A percentile compares a stretch with the other conserved stretches of the same genome.
These are phyloP conservation scores for Gossypium thurberi DNA, from an alignment of 345 rosid genomes.

Conservation along the genomic window DNA sequence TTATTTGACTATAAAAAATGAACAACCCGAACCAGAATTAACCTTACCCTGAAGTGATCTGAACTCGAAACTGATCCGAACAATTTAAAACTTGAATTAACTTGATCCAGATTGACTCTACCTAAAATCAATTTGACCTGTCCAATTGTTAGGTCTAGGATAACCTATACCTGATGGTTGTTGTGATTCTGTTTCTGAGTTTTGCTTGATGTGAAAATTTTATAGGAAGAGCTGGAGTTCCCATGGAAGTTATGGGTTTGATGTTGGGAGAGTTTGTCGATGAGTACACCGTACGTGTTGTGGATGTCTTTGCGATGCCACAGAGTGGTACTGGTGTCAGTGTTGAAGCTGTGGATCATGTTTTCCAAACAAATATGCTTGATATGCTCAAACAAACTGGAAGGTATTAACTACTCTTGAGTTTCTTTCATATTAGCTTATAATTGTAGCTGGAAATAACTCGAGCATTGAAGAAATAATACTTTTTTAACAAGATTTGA, in stretches of 20 bases:
- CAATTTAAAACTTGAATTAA: no score
- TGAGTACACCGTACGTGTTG: conserved; percentile 93
- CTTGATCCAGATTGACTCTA: no score
- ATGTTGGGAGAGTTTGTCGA: conserved; percentile 99
- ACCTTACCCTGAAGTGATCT: no score
- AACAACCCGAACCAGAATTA: no score
- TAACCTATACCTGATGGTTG: neutral
- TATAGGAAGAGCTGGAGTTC: conserved; percentile 97
- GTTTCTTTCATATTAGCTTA: neutral
- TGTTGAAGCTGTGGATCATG: conserved; percentile 99
- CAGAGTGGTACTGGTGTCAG: conserved; percentile 99
- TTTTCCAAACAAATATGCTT: conserved; percentile 96
- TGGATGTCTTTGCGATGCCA: conserved; percentile 99
- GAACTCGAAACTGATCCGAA: no score
- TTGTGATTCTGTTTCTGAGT: conserved; percentile 1
- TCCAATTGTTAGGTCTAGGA: no score
- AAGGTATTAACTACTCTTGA: conserved; percentile 36
- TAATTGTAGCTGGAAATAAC: neutral
- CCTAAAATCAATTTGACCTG: no score
- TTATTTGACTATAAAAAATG: no score
- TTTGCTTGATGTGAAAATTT: neutral
- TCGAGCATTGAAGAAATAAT: neutral
- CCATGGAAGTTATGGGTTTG: conserved; percentile 99
- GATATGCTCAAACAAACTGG: conserved; percentile 99
- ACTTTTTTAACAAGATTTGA: neutral